Evolutionary conservation across 805 yeast genomes (phyloP).

Genomic region (Candida stauntonica): DNA sequence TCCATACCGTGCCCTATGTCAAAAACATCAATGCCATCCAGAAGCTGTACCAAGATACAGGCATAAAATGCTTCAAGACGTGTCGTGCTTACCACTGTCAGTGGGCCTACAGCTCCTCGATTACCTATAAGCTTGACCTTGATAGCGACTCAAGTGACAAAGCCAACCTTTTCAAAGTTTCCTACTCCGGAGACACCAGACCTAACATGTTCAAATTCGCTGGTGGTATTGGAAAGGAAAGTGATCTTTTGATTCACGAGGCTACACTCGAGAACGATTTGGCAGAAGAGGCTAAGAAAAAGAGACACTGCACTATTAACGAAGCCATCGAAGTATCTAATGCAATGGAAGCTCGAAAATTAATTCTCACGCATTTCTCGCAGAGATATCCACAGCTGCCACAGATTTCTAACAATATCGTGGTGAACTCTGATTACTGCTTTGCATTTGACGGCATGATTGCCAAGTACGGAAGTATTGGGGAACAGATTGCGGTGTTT

Average conservation of each 20-base stretch:
- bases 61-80: slow-evolving; percentile 28
- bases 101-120: slow-evolving; percentile 67
- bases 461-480: slow-evolving; percentile 41
- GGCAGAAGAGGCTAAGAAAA: slow-evolving; percentile 69
- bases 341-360: slow-evolving; percentile 64
- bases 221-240: slow-evolving; percentile 51
- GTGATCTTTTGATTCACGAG: slow-evolving; percentile 85
- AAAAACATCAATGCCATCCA: slow-evolving; percentile 29
- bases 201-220: slow-evolving; percentile 64
- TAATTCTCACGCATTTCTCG: slow-evolving; percentile 87
- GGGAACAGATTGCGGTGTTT: slow-evolving; percentile 30
- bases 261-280: slow-evolving; percentile 85
- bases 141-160: slow-evolving; percentile 12
- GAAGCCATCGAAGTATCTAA: slow-evolving; percentile 76
- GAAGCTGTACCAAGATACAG: slow-evolving; percentile 37
- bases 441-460: slow-evolving; percentile 69
- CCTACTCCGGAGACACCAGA: slow-evolving; percentile 94
- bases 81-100: slow-evolving; percentile 84
- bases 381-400: slow-evolving; percentile 75
- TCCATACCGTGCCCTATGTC: not conserved
- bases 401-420: slow-evolving; percentile 27
- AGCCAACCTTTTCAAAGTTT: slow-evolving; percentile 51
- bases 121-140: slow-evolving; percentile 39
- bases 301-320: slow-evolving; percentile 82
- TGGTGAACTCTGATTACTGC: slow-evolving; percentile 33